phyloP scores from a whole-genome alignment of 140 eudicot species.

The Bidens hawaiensis region DNA sequence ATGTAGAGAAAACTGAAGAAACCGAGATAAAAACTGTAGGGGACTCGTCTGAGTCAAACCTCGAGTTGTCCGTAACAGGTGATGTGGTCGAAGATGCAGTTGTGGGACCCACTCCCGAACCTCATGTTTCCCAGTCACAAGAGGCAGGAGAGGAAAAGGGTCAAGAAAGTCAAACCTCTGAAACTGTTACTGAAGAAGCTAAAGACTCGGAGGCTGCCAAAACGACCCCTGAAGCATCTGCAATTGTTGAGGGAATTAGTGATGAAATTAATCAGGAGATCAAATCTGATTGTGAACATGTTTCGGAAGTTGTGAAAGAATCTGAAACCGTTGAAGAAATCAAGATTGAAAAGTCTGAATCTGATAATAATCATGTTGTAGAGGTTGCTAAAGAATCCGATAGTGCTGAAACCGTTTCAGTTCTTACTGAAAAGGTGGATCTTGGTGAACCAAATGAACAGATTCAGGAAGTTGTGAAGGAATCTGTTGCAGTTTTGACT shows the following conservation, averaged over 20 bases:
- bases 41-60: slow-evolving; percentile 19
- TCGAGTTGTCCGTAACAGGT: slow-evolving; percentile 7
- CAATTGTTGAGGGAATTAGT: background rate
- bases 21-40: slow-evolving; percentile 8
- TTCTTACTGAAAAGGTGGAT: slow-evolving; percentile 11
- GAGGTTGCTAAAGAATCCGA: slow-evolving; percentile 20
- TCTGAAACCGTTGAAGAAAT: slow-evolving; percentile 20
- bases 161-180: slow-evolving; percentile 16
- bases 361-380: background rate
- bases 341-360: slow-evolving; percentile 15
- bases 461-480: slow-evolving; percentile 14
- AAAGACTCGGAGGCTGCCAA: slow-evolving; percentile 14
- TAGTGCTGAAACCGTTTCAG: background rate
- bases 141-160: slow-evolving; percentile 18
- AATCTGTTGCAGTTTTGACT: slow-evolving; percentile 3
- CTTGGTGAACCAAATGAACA: slow-evolving; percentile 14
- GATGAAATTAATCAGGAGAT: slow-evolving; percentile 16
- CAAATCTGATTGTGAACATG: slow-evolving; percentile 1
- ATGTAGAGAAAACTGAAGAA: slow-evolving; percentile 22
- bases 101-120: slow-evolving; percentile 8
- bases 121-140: slow-evolving; percentile 11
- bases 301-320: slow-evolving; percentile 19
- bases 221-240: slow-evolving; percentile 17
- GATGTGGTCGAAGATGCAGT: slow-evolving; percentile 20
- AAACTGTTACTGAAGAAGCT: slow-evolving; percentile 21